phyloP scores from a whole-genome alignment of 129 eudicot species.

The Flaveria ramosissima region DNA sequence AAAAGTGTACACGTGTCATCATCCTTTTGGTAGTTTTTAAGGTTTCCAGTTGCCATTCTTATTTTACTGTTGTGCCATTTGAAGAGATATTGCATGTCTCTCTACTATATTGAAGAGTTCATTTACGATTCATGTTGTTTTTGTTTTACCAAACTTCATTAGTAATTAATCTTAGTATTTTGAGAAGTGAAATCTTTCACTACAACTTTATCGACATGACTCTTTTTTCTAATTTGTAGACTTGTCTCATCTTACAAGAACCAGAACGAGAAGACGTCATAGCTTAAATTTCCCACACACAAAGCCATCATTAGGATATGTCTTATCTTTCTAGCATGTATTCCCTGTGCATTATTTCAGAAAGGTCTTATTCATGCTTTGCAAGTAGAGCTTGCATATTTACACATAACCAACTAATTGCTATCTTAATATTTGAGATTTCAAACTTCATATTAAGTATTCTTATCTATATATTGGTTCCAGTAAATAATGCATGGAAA shows the following conservation, averaged over 20 bases:
- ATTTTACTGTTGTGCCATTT: conserved; percentile 6
- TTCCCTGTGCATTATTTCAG: not conserved
- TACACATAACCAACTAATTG: not conserved
- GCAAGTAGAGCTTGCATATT: not conserved
- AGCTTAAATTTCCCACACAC: not conserved
- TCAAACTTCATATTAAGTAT: not conserved
- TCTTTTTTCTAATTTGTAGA: no score
- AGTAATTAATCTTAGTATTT: not conserved
- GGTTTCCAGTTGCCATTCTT: not conserved
- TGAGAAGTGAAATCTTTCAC: not conserved
- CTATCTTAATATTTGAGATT: not conserved
- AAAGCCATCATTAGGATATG: not conserved
- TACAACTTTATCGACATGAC: not conserved
- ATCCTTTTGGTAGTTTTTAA: not conserved
- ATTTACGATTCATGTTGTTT: conserved; percentile 7
- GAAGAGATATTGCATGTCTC: not conserved
- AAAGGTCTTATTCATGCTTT: not conserved
- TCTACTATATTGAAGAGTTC: not conserved
- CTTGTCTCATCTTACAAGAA: conserved; percentile 1
- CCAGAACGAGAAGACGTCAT: not conserved
- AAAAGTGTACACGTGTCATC: not conserved
- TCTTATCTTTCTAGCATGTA: not conserved
- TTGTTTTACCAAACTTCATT: not conserved
- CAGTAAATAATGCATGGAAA: conserved; percentile 79
- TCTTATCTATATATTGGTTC: conserved; percentile 18